Evolutionary conservation across 306 rosid genomes (phyloP).

Genomic region (Rosa multiflora): DNA sequence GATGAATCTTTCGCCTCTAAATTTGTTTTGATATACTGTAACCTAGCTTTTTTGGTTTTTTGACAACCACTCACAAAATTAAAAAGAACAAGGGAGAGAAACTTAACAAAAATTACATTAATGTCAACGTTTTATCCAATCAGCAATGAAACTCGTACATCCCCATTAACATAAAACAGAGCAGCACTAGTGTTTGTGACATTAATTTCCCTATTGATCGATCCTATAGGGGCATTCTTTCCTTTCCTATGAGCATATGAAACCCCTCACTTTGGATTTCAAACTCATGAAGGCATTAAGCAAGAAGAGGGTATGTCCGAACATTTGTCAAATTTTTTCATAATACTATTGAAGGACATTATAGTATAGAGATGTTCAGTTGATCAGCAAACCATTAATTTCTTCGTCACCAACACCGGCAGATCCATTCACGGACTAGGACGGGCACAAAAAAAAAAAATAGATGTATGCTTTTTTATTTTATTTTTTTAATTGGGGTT

Average conservation of each 20-base stretch:
- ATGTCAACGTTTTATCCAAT: background rate
- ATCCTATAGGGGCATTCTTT: background rate
- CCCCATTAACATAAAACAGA: background rate
- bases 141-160: background rate
- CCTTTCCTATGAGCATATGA: background rate
- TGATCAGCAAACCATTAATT: too few species aligned
- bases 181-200: background rate
- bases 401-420: too few species aligned
- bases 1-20: too few species aligned
- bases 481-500: too few species aligned
- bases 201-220: background rate
- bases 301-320: constrained; percentile 36
- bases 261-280: background rate
- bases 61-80: background rate
- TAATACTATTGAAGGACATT: too few species aligned
- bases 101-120: background rate
- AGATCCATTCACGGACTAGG: too few species aligned
- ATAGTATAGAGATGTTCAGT: too few species aligned
- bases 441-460: too few species aligned
- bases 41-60: too few species aligned
- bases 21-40: too few species aligned
- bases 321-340: too few species aligned
- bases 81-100: background rate
- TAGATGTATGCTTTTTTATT: too few species aligned
- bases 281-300: constrained; percentile 66